phyloP scores from a whole-genome alignment of 2,329 filamentous ascomycete genomes.

The Cladosporium cucumerinum region DNA sequence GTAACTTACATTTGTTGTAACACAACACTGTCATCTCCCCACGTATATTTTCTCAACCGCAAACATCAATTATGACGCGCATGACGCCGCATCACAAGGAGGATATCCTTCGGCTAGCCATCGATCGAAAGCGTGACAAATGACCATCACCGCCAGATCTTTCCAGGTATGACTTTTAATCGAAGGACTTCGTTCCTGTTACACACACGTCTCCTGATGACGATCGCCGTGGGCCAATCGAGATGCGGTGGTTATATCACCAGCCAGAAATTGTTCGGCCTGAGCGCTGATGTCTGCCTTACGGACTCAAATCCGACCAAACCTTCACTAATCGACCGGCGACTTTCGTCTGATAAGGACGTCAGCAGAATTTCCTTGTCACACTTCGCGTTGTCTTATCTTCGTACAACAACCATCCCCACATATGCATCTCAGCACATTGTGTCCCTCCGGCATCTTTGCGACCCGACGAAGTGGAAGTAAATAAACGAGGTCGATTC shows the following conservation, averaged over 20 bases:
- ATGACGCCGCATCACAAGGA: neutral
- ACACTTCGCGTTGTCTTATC: neutral
- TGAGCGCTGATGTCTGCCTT: neutral
- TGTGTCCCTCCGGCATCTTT: neutral
- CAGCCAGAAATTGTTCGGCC: neutral
- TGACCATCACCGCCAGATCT: neutral
- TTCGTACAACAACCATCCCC: neutral
- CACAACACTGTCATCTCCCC: neutral
- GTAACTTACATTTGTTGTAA: neutral
- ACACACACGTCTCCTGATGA: neutral
- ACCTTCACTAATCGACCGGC: neutral
- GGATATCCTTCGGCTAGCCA: neutral
- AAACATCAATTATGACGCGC: neutral
- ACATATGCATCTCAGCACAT: neutral
- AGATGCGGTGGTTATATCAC: neutral
- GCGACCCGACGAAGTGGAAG: neutral
- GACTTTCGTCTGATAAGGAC: neutral
- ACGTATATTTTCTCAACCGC: neutral
- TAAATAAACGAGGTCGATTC: neutral
- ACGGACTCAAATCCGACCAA: neutral
- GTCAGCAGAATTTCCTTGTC: neutral
- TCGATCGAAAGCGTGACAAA: neutral
- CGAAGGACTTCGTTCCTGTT: neutral
- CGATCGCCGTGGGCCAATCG: neutral
- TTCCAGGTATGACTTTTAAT: neutral